Evolutionary conservation across 306 rosid species (phyloP).

Genomic region (Cucurbita maxima): DNA sequence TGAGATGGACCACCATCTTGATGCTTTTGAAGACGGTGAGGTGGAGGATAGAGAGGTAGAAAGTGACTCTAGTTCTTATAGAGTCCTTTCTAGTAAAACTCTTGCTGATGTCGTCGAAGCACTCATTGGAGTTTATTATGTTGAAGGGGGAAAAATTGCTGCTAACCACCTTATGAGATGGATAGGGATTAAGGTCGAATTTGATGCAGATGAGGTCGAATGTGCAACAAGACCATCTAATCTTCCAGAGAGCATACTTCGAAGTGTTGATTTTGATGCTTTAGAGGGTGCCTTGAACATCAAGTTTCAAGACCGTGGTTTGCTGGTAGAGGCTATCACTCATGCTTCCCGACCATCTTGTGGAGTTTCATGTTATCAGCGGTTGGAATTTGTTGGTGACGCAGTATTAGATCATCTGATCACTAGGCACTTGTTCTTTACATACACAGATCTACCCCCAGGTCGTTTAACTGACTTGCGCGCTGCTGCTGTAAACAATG

Average conservation of each 20-base stretch:
- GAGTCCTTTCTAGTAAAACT: conserved; percentile 97
- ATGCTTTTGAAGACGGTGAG: conserved; percentile 49
- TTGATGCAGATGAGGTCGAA: conserved; percentile 58
- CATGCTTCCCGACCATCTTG: conserved; percentile 98
- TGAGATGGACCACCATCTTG: conserved; percentile 11
- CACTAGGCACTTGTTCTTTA: conserved; percentile 83
- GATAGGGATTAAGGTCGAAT: conserved; percentile 84
- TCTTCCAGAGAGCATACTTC: conserved; percentile 59
- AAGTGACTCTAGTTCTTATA: conserved; percentile 80
- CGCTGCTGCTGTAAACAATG: conserved; percentile 99
- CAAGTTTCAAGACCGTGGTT: conserved; percentile 60
- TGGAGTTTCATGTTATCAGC: conserved; percentile 96
- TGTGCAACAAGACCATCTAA: conserved; percentile 33
- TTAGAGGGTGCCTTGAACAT: conserved; percentile 59
- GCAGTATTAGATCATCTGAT: conserved; percentile 96
- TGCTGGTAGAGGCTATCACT: conserved; percentile 84
- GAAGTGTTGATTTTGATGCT: conserved; percentile 63
- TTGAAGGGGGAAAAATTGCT: conserved; percentile 77
- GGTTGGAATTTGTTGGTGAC: conserved; percentile 95
- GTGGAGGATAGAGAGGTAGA: conserved; percentile 92
- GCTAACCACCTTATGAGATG: conserved; percentile 96
- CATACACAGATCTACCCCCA: conserved; percentile 85
- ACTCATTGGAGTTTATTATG: conserved; percentile 87
- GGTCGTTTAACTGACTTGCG: conserved; percentile 95
- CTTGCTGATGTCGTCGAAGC: conserved; percentile 99